Conservation (phyloP, 2,329 filamentous ascomycete genomes). For the Lasiodiplodia gonubiensis region DNA sequence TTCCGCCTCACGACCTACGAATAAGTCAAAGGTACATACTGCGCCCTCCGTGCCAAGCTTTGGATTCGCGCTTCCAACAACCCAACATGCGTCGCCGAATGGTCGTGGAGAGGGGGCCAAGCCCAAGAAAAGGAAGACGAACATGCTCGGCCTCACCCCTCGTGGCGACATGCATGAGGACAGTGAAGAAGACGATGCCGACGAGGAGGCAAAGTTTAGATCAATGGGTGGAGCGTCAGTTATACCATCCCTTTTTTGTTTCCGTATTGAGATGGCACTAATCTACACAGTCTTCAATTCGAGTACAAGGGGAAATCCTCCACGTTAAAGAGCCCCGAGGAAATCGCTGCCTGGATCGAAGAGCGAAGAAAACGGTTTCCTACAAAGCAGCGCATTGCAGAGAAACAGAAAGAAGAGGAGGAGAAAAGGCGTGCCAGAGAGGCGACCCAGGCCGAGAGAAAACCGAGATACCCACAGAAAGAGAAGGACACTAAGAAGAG, state of each 20-base stretch:
- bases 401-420: conserved; percentile 60
- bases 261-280: conserved; percentile 31
- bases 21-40: conserved; percentile 18
- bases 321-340: conserved; percentile 62
- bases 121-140: conserved; percentile 74
- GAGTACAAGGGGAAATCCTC: conserved; percentile 63
- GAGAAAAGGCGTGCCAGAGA: conserved; percentile 33
- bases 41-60: conserved; percentile 45
- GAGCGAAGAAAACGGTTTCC: conserved; percentile 83
- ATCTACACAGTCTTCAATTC: conserved; percentile 43
- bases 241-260: conserved; percentile 32
- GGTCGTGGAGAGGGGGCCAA: conserved; percentile 14
- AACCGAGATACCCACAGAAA: conserved; percentile 1
- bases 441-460: conserved; percentile 15
- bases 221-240: conserved; percentile 60
- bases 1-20: neutral
- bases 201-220: conserved; percentile 66
- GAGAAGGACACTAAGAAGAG: conserved; percentile 16
- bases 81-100: neutral
- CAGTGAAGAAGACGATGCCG: conserved; percentile 70
- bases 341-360: conserved; percentile 79
- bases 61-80: conserved; percentile 40
- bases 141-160: conserved; percentile 73
- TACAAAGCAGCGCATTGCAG: conserved; percentile 72
- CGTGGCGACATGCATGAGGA: conserved; percentile 53